phyloP scores from a whole-genome alignment of 148 eudicot genomes.

The Fagopyrum tataricum region DNA sequence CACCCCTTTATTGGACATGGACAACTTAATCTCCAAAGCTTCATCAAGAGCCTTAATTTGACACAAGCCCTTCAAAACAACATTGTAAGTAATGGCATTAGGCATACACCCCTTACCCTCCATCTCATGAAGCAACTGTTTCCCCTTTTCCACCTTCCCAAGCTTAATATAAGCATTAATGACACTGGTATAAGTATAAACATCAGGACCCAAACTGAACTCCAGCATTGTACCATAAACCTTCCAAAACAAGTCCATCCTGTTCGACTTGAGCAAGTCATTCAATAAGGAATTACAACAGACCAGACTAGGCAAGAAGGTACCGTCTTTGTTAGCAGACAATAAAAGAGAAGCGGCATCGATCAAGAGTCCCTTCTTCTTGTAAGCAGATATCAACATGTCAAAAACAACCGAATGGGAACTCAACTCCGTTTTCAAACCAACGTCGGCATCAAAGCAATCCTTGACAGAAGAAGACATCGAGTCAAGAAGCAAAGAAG shows the following conservation, averaged over 20 bases:
- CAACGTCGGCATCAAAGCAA: constrained; percentile 15
- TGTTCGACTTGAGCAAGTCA: constrained; percentile 51
- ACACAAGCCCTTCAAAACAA: constrained; percentile 69
- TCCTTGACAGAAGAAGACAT: constrained; percentile 34
- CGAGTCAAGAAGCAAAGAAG: constrained; percentile 34
- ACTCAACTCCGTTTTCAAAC: background rate
- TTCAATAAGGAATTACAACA: constrained; percentile 67
- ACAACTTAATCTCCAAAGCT: constrained; percentile 49
- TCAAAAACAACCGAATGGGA: constrained; percentile 41
- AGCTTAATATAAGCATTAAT: constrained; percentile 62
- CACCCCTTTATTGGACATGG: constrained; percentile 53
- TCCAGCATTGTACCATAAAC: constrained; percentile 53
- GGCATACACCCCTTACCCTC: constrained; percentile 55
- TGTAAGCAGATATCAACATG: constrained; percentile 52
- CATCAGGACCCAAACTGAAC: constrained; percentile 42
- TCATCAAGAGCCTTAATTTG: constrained; percentile 47
- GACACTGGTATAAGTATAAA: constrained; percentile 55
- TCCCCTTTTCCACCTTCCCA: constrained; percentile 57
- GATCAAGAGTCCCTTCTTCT: constrained; percentile 36
- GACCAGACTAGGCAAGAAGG: constrained; percentile 46
- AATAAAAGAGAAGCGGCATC: constrained; percentile 57
- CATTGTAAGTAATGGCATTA: constrained; percentile 62
- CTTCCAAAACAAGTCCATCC: constrained; percentile 65
- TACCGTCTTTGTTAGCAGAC: constrained; percentile 24
- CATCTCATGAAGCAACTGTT: constrained; percentile 54